A percentile compares a stretch with the other conserved stretches of the same genome.
These are phyloP conservation scores for Pneumocystis murina DNA, from an alignment of 1,139 yeast genomes.

Conservation along the genomic window DNA sequence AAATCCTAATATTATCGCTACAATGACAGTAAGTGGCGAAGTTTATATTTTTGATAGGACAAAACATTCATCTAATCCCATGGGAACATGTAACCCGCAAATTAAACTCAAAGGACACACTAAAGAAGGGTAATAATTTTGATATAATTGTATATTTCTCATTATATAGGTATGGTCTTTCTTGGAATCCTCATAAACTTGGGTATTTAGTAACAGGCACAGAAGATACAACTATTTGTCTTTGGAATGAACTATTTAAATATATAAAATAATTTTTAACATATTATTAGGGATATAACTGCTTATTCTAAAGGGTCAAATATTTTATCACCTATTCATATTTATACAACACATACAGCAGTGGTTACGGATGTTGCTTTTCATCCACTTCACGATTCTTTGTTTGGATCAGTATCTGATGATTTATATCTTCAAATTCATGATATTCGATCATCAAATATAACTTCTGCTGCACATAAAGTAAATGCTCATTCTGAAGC, in stretches of 20 bases:
- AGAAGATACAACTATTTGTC: constrained; percentile 49
- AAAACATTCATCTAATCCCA: constrained; percentile 27
- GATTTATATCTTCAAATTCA: constrained; percentile 52
- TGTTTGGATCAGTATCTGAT: constrained; percentile 63
- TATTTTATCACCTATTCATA: constrained; percentile 16
- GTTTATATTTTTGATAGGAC: constrained; percentile 52
- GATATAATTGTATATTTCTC: neutral
- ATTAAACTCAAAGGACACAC: constrained; percentile 42
- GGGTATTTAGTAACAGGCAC: constrained; percentile 47
- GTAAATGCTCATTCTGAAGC: constrained; percentile 31
- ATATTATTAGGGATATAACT: constrained; percentile 9
- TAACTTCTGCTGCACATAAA: constrained; percentile 19
- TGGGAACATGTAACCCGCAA: constrained; percentile 24
- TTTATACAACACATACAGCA: constrained; percentile 18
- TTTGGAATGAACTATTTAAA: constrained; percentile 43
- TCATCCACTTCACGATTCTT: constrained; percentile 31
- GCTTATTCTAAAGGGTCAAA: constrained; percentile 13
- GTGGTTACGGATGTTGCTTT: constrained; percentile 32
- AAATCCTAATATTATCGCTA: constrained; percentile 49
- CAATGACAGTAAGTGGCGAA: constrained; percentile 64
- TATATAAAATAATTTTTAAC: constrained; percentile 6
- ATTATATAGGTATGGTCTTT: constrained; percentile 34
- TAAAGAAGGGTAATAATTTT: constrained; percentile 34
- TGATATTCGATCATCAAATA: constrained; percentile 37
- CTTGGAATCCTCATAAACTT: constrained; percentile 38